Evolutionary conservation across 139 green algal genomes (phyloP).

Genomic region (Picochlorum sp.): DNA sequence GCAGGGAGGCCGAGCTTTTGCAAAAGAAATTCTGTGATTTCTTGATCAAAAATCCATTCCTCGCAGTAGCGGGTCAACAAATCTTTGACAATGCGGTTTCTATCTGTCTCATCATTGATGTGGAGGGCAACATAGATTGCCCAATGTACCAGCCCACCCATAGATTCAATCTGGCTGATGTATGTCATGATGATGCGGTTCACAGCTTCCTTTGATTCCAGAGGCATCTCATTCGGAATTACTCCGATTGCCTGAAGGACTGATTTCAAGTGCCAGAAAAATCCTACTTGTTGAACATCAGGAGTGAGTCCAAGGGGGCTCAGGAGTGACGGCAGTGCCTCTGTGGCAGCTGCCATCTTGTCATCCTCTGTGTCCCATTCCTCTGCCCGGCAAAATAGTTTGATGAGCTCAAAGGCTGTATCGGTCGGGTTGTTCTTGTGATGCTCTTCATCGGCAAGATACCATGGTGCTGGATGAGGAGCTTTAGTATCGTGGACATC

Average conservation of each 20-base stretch:
- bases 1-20: slow-evolving; percentile 37
- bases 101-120: slow-evolving; percentile 32
- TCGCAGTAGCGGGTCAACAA: slow-evolving; percentile 38
- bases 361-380: slow-evolving; percentile 8
- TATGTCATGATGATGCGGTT: slow-evolving; percentile 29
- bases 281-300: slow-evolving; percentile 54
- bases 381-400: slow-evolving; percentile 31
- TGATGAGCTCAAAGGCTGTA: slow-evolving; percentile 57
- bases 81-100: slow-evolving; percentile 16
- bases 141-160: slow-evolving; percentile 51
- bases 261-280: slow-evolving; percentile 51
- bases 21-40: slow-evolving; percentile 32
- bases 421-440: background rate
- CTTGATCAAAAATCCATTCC: slow-evolving; percentile 31
- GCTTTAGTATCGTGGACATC: background rate
- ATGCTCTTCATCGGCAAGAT: slow-evolving; percentile 20
- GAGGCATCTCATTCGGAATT: slow-evolving; percentile 6
- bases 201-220: background rate
- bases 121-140: slow-evolving; percentile 66
- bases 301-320: slow-evolving; percentile 34
- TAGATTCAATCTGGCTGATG: slow-evolving; percentile 48
- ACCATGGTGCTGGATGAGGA: slow-evolving; percentile 34
- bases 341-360: slow-evolving; percentile 1
- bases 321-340: slow-evolving; percentile 22
- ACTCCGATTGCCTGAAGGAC: slow-evolving; percentile 43